Percentiles rank a stretch among this genome's conserved stretches.
Evolutionary conservation across 2,329 filamentous ascomycete species (phyloP).

Genomic region (Aschersonia sp.): DNA sequence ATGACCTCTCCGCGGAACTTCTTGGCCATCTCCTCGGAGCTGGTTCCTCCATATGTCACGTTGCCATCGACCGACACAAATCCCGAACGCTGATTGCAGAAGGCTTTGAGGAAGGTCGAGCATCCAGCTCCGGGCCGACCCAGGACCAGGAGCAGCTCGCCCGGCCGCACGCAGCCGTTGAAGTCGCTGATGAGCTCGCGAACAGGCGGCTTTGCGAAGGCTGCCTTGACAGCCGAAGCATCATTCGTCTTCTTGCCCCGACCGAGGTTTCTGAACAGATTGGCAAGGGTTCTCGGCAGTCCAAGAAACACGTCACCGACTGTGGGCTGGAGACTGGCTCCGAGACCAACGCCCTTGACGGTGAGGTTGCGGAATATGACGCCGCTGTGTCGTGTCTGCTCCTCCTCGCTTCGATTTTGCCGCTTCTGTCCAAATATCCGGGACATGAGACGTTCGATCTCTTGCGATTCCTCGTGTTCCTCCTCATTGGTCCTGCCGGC

Average conservation of each 20-base stretch:
- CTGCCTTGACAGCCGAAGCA: slow-evolving; percentile 28
- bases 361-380: slow-evolving; percentile 58
- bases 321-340: slow-evolving; percentile 37
- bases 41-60: slow-evolving; percentile 43
- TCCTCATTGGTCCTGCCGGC: slow-evolving; percentile 15
- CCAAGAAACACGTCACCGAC: slow-evolving; percentile 52
- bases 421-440: slow-evolving; percentile 55
- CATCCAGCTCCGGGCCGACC: slow-evolving; percentile 56
- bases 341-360: slow-evolving; percentile 55
- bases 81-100: slow-evolving; percentile 53
- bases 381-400: slow-evolving; percentile 54
- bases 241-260: too few relatives aligned
- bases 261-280: slow-evolving; percentile 26
- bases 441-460: slow-evolving; percentile 49
- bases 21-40: slow-evolving; percentile 29
- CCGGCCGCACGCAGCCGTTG: slow-evolving; percentile 55
- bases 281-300: slow-evolving; percentile 29
- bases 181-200: slow-evolving; percentile 51
- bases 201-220: slow-evolving; percentile 38
- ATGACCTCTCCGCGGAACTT: slow-evolving; percentile 48
- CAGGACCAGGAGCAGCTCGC: slow-evolving; percentile 54
- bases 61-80: slow-evolving; percentile 52
- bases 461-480: slow-evolving; percentile 26
- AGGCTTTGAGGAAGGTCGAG: slow-evolving; percentile 55
- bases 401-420: slow-evolving; percentile 52